phyloP scores from a whole-genome alignment of 164 flowering plant species.

The Vitis rotundifolia region DNA sequence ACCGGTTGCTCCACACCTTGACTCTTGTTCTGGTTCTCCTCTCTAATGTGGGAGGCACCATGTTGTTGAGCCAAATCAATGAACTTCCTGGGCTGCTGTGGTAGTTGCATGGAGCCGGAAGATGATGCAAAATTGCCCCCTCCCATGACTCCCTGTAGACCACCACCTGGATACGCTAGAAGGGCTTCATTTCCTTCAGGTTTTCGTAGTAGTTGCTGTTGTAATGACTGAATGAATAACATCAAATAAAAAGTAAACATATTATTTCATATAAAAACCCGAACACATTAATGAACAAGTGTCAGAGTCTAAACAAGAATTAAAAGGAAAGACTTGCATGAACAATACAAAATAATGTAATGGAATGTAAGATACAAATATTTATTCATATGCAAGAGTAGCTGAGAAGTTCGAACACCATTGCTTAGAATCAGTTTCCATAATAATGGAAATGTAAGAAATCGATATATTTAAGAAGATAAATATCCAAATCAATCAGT shows the following conservation, averaged over 20 bases:
- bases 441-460: no score
- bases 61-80: constrained; percentile 66
- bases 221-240: constrained; percentile 48
- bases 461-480: no score
- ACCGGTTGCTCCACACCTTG: constrained; percentile 66
- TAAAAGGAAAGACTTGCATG: no score
- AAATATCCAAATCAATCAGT: no score
- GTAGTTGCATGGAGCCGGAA: constrained; percentile 53
- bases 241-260: background rate
- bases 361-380: no score
- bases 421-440: no score
- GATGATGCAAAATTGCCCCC: constrained; percentile 55
- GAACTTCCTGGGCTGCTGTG: constrained; percentile 64
- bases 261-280: background rate
- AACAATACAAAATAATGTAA: no score
- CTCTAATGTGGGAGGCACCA: constrained; percentile 46
- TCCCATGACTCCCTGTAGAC: constrained; percentile 61
- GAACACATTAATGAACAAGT: background rate
- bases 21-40: constrained; percentile 62
- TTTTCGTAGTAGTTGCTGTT: constrained; percentile 70
- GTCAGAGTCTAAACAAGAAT: background rate
- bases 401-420: no score
- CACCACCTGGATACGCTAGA: constrained; percentile 69
- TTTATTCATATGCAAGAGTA: no score
- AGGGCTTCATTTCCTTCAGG: constrained; percentile 80